Evolutionary conservation across 768 basidiomycete genomes (phyloP), one percentile per base, ranked within the genome.

Genomic region (Melanogaster broomeanus): DNA sequence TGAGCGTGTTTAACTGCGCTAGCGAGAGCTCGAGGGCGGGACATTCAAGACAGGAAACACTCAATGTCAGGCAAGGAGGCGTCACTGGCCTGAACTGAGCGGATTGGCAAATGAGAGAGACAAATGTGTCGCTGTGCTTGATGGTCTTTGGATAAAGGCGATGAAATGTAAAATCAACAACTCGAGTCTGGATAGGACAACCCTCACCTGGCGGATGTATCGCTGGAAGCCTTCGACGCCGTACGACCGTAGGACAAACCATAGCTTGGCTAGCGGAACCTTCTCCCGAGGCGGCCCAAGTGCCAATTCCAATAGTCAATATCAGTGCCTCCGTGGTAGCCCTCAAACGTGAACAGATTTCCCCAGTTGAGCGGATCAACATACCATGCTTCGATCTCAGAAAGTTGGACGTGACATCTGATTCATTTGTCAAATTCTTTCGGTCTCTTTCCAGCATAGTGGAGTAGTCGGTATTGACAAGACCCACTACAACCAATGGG

Each of bases 271-370:
- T 91, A 88, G 31, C 95, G 80, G 78, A 96, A 97, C 38, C 90
- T 82, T n/a, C 93, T 80, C 12, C 92, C 92, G 4, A 96, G 82
- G n/a, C n/a, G n/a, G 7, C 78, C 77, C 21, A 92, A 72, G 61
- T 90, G 88, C 90, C 90, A 92, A 65, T 93, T 90, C 15, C 89
- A 81, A 61, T 89, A 93, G 61, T 98, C 94, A 53, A 91, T 85
- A 13, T 93, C 93, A 0, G 80, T 81, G 2, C 91, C 87, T 85
- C 49, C 16, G 31, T 21, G 11, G 48, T 30, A 6, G 27, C 8
- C 27, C 33, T 25, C 18, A 5, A 24, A 22, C n/a, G 25, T 25
- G 7, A 46, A 16, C 3, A 38, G 48, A 21, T 10, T 18, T 16
- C 18, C 2, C 6, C 9, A 51, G 8, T 31, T 39, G 31, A 18